Evolutionary conservation across 108 stramenopile species (phyloP).

Genomic region (Phaeodactylum tricornutum): DNA sequence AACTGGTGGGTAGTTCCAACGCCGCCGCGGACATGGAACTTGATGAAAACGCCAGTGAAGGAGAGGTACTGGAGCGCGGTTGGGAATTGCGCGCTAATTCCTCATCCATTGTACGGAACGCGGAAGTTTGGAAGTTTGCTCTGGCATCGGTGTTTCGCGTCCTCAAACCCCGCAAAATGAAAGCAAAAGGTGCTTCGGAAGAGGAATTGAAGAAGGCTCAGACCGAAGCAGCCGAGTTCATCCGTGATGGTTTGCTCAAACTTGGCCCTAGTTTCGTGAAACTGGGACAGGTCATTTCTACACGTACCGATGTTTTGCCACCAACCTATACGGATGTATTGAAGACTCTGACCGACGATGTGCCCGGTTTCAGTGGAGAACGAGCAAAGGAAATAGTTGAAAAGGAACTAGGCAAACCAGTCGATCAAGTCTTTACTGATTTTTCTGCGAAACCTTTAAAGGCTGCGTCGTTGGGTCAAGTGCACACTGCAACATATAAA

Average conservation of each 20-base stretch:
- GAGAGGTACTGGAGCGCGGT: conserved; percentile 68
- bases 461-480: conserved; percentile 92
- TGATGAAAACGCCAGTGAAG: conserved; percentile 30
- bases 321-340: conserved; percentile 84
- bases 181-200: conserved; percentile 53
- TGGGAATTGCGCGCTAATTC: conserved; percentile 64
- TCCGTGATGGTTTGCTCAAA: conserved; percentile 75
- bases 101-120: conserved; percentile 57
- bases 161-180: conserved; percentile 60
- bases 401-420: conserved; percentile 66
- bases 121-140: conserved; percentile 86
- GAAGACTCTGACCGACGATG: conserved; percentile 88
- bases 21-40: conserved; percentile 15
- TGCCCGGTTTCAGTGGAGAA: conserved; percentile 83
- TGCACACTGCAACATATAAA: conserved; percentile 78
- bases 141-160: conserved; percentile 66
- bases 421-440: conserved; percentile 69
- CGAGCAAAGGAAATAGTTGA: conserved; percentile 82
- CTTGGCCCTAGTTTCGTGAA: conserved; percentile 95
- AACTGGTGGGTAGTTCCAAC: conserved; percentile 22
- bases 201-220: conserved; percentile 55
- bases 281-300: conserved; percentile 55
- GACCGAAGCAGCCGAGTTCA: conserved; percentile 68
- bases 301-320: conserved; percentile 86
- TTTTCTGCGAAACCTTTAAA: conserved; percentile 80